These are phyloP conservation scores for Microbotryum scabiosae DNA, from an alignment of 1,284 basidiomycete genomes.

Conservation along the genomic window DNA sequence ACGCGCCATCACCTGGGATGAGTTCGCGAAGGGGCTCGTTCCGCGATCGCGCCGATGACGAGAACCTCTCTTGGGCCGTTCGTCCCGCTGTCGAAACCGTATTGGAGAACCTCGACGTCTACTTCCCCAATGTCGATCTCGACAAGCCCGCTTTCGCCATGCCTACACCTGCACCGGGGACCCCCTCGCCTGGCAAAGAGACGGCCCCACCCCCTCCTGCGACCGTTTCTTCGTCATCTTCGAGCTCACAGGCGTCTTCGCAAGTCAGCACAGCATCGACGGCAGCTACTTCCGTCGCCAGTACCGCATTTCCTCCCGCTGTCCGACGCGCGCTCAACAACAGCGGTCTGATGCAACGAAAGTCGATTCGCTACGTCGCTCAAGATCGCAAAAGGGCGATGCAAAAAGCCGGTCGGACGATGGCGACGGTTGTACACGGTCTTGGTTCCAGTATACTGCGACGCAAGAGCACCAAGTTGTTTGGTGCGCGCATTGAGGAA, in stretches of 20 bases:
- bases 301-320: conserved; percentile 7
- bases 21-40: conserved; percentile 25
- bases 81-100: conserved; percentile 90
- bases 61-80: conserved; percentile 45
- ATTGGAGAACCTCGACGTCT: conserved; percentile 84
- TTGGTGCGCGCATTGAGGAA: conserved; percentile 89
- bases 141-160: conserved; percentile 89
- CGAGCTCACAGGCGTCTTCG: conserved; percentile 33
- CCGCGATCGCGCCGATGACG: conserved; percentile 19
- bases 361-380: conserved; percentile 87
- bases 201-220: background rate
- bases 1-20: background rate
- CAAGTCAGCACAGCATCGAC: conserved; percentile 13
- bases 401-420: conserved; percentile 43
- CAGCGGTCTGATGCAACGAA: conserved; percentile 52
- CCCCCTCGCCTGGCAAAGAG: conserved; percentile 44
- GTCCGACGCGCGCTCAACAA: conserved; percentile 25
- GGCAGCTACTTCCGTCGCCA: background rate
- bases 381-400: conserved; percentile 46
- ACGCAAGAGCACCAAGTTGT: conserved; percentile 86
- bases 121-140: conserved; percentile 93
- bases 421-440: conserved; percentile 41
- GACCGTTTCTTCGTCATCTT: conserved; percentile 35
- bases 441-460: conserved; percentile 46
- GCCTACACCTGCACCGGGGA: conserved; percentile 54